A percentile compares a stretch with the other conserved stretches of the same genome.
phyloP scores from a whole-genome alignment of 495 filamentous ascomycete species.

The Penicillium mononematosum region DNA sequence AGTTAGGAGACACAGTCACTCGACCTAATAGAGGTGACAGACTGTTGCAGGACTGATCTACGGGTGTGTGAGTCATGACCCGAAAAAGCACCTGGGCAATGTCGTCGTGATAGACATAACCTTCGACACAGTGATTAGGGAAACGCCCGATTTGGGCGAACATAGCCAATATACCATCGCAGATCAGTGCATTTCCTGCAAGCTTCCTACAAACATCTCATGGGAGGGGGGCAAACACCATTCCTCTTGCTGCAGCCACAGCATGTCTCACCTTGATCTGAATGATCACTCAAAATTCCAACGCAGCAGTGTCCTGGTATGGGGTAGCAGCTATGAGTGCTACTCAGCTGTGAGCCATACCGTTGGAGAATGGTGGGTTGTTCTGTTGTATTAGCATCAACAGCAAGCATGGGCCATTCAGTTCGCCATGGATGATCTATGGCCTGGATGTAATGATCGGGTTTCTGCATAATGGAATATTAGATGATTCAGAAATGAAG shows the following conservation, averaged over 20 bases:
- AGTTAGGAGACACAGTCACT: constrained; percentile 46
- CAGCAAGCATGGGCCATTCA: too few species aligned
- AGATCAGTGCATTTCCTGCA: constrained; percentile 30
- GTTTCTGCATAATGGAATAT: too few species aligned
- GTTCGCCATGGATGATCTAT: too few species aligned
- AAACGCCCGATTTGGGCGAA: not conserved
- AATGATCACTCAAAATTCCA: constrained; percentile 13
- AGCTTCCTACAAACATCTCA: constrained; percentile 20
- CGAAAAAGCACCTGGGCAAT: not conserved
- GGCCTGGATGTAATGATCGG: too few species aligned
- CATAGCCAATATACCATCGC: constrained; percentile 26
- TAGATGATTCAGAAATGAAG: not conserved
- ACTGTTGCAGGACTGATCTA: constrained; percentile 28
- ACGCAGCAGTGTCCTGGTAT: constrained; percentile 25
- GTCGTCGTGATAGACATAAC: not conserved
- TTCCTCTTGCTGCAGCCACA: constrained; percentile 30
- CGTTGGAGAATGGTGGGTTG: too few species aligned
- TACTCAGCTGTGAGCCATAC: constrained; percentile 21
- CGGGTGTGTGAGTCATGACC: constrained; percentile 22
- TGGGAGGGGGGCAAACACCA: constrained; percentile 23
- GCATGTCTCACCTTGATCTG: constrained; percentile 35
- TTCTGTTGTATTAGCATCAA: too few species aligned
- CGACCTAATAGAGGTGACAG: constrained; percentile 43
- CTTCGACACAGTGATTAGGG: constrained; percentile 5
- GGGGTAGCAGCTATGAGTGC: constrained; percentile 34